Evolutionary conservation across 148 eudicot species (phyloP).

Genomic region (Drosera capensis): DNA sequence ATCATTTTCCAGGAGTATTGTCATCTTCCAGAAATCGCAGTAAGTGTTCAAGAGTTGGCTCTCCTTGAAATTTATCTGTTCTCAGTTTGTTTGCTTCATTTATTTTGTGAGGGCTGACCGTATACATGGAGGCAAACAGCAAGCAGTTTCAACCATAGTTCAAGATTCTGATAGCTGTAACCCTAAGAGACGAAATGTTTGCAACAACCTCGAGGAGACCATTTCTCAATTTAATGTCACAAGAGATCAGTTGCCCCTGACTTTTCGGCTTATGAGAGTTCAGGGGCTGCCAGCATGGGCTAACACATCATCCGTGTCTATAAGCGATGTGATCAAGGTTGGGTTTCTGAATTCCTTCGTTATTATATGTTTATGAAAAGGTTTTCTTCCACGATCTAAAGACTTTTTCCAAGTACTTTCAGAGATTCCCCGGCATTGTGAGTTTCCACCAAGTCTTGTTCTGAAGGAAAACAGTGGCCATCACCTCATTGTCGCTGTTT

Average conservation of each 20-base stretch:
- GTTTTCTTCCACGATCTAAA: not conserved
- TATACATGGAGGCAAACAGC: constrained; percentile 6
- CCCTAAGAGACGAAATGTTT: constrained; percentile 4
- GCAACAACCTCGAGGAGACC: constrained; percentile 24
- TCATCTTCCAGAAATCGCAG: not conserved
- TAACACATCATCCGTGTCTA: constrained; percentile 65
- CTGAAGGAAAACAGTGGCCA: no score
- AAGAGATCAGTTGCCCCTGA: constrained; percentile 31
- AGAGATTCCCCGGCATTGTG: no score
- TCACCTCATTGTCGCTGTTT: no score
- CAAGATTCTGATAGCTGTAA: constrained; percentile 1
- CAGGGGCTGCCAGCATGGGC: constrained; percentile 73
- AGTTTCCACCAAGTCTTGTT: no score
- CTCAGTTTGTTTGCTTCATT: not conserved
- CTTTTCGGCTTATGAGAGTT: constrained; percentile 71
- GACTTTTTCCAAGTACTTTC: no score
- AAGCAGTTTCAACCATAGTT: not conserved
- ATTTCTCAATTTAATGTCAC: constrained; percentile 40
- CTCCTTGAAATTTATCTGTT: not conserved
- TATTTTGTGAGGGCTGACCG: constrained; percentile 12
- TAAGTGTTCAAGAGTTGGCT: not conserved
- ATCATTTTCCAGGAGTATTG: not conserved
- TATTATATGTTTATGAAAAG: constrained; percentile 63
- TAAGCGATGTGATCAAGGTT: constrained; percentile 75
- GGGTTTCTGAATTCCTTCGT: constrained; percentile 44